A percentile compares a stretch with the other conserved stretches of the same genome.
phyloP scores from a whole-genome alignment of 495 filamentous ascomycete species.

The Aspergillus hancockii region DNA sequence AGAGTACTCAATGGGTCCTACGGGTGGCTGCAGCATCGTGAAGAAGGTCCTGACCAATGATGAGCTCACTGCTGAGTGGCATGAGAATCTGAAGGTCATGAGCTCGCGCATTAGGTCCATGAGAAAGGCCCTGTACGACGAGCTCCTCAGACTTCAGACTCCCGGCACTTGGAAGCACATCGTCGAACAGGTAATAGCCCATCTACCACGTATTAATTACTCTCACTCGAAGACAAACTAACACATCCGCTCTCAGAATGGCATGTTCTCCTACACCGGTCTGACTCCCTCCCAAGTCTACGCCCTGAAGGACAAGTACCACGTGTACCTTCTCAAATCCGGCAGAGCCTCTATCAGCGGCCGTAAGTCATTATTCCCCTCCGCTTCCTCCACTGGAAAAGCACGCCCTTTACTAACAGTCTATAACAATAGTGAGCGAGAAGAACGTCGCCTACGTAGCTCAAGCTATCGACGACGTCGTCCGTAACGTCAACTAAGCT shows the following conservation, averaged over 20 bases:
- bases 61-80: slow-evolving; percentile 47
- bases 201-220: not conserved
- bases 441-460: slow-evolving; percentile 53
- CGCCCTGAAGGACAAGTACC: slow-evolving; percentile 48
- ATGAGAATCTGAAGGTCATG: slow-evolving; percentile 51
- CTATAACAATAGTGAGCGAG: slow-evolving; percentile 47
- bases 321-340: slow-evolving; percentile 51
- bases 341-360: slow-evolving; percentile 51
- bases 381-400: not conserved
- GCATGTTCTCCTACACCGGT: slow-evolving; percentile 57
- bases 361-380: slow-evolving; percentile 31
- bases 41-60: slow-evolving; percentile 47
- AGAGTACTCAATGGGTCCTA: slow-evolving; percentile 52
- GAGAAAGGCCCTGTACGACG: slow-evolving; percentile 46
- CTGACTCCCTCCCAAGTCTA: slow-evolving; percentile 46
- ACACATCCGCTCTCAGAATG: slow-evolving; percentile 37
- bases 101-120: slow-evolving; percentile 52
- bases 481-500: slow-evolving; percentile 44
- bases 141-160: slow-evolving; percentile 43
- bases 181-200: slow-evolving; percentile 40
- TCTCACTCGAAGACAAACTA: slow-evolving; percentile 7
- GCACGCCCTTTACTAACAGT: slow-evolving; percentile 8
- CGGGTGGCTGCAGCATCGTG: slow-evolving; percentile 50
- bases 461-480: slow-evolving; percentile 46
- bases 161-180: slow-evolving; percentile 55